Percentiles rank a stretch among this genome's conserved stretches.
These are phyloP conservation scores for Pholiota molesta DNA, from an alignment of 768 basidiomycete genomes.

Conservation along the genomic window DNA sequence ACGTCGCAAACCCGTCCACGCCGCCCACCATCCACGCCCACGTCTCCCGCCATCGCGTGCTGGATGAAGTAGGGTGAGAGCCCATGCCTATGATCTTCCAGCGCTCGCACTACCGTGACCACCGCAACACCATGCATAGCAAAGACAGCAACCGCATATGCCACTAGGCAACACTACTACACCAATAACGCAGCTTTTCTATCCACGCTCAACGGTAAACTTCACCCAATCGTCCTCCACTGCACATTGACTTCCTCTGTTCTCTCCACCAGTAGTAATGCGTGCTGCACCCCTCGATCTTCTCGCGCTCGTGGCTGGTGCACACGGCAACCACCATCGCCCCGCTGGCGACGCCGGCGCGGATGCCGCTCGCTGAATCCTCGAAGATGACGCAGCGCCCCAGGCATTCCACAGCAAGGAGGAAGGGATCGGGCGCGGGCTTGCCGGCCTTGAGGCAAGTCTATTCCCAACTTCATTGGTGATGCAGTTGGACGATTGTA, in stretches of 20 bases:
- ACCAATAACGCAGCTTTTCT: too few species aligned
- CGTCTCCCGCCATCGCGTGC: too few species aligned
- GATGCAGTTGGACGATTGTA: too few species aligned
- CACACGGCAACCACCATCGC: conserved; percentile 76
- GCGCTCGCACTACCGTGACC: too few species aligned
- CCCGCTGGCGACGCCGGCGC: conserved; percentile 72
- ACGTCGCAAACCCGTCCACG: too few species aligned
- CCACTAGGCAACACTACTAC: too few species aligned
- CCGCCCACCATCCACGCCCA: too few species aligned
- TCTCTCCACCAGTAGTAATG: conserved; percentile 58
- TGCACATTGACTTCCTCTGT: conserved; percentile 52
- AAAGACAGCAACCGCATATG: too few species aligned
- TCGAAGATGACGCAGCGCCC: conserved; percentile 79
- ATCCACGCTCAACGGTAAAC: conserved; percentile 44
- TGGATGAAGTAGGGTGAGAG: too few species aligned
- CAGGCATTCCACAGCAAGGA: conserved; percentile 61
- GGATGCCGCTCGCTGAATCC: conserved; percentile 80
- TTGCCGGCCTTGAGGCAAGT: conserved; percentile 69
- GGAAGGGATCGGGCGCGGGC: conserved; percentile 65
- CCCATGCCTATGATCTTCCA: too few species aligned
- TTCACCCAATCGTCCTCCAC: conserved; percentile 40
- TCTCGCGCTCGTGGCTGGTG: conserved; percentile 65
- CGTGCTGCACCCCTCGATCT: conserved; percentile 58
- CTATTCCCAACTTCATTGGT: too few species aligned
- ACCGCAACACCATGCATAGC: too few species aligned